Evolutionary conservation across 441 rosid species (phyloP), one percentile per base, ranked within the genome.

Genomic region (Geranium incanum): DNA sequence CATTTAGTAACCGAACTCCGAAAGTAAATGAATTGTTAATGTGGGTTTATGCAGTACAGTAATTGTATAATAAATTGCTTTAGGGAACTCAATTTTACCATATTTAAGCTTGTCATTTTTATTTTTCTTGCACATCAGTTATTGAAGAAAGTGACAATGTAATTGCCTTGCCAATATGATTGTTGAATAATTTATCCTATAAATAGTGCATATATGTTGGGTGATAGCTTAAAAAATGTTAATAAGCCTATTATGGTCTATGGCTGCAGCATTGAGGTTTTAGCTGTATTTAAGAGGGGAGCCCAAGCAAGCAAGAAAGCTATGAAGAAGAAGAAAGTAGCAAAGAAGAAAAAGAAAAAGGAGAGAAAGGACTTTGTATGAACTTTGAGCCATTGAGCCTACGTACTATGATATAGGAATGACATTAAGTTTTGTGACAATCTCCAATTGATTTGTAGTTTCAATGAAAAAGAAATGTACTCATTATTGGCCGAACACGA

Each of bases 231-330:
- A 33, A 12, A 43, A 1, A 16, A 72, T 28, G 9, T 3, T 43
- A 38, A 36, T 21, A 5, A 55, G 2, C 69, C 63, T 52, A 41
- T 67, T 41, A 33, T 75, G 74, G 70, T 43, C 16, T 71, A 64
- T 75, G 78, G n/a, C 81, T 81, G 79, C 89, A 91, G 97, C 83
- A 87, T 90, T 71, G 98, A 94, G 83, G 85, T 94, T 76, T 78
- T 91, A 80, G 95, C 95, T 33, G 77, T 91, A 57, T 91, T 93
- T 88, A 84, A 81, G 81, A 91, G 95, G 78, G 80, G 83, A 0
- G n/a, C 57, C 57, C 38, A 73, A 68, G 70, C 66, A 52, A 69
- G 77, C 74, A 39, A 80, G 76, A 50, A 50, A 50, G 57, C 15
- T 69, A 74, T 71, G 65, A 87, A 84, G 88, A 93, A 85, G 75